Evolutionary conservation across 2,329 filamentous ascomycete genomes (phyloP).

Genomic region (Trichoderma gracile): DNA sequence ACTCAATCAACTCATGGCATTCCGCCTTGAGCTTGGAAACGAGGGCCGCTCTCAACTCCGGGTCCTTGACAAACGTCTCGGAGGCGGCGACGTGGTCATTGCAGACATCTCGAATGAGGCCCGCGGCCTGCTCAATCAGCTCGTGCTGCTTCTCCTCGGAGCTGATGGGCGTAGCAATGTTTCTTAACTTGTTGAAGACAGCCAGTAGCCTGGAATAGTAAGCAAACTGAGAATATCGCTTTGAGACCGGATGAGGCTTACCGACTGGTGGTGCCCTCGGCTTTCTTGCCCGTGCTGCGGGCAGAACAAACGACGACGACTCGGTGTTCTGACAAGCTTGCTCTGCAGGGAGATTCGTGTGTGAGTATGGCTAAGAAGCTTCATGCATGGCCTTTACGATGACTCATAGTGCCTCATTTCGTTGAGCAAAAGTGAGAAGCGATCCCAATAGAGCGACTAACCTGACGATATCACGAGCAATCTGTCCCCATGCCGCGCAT

Average conservation of each 20-base stretch:
- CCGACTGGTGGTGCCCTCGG: slow-evolving; percentile 93
- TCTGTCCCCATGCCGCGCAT: slow-evolving; percentile 33
- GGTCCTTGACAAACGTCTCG: slow-evolving; percentile 59
- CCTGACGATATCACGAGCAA: slow-evolving; percentile 48
- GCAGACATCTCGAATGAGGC: slow-evolving; percentile 78
- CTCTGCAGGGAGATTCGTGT: slow-evolving; percentile 32
- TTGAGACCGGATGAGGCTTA: slow-evolving; percentile 49
- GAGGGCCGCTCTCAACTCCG: slow-evolving; percentile 59
- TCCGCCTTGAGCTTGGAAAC: slow-evolving; percentile 70
- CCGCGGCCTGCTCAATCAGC: slow-evolving; percentile 65
- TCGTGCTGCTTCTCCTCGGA: slow-evolving; percentile 54
- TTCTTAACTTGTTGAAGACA: slow-evolving; percentile 59
- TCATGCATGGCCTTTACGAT: background rate
- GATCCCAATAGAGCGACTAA: slow-evolving; percentile 31
- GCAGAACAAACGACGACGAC: slow-evolving; percentile 96
- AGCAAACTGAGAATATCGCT: background rate
- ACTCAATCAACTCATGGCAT: slow-evolving; percentile 78
- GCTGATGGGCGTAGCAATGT: slow-evolving; percentile 54
- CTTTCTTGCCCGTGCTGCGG: slow-evolving; percentile 89
- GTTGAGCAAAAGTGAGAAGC: no score
- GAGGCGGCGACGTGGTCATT: slow-evolving; percentile 78
- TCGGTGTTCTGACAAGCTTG: slow-evolving; percentile 64
- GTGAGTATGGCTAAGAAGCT: no score
- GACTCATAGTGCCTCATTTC: no score
- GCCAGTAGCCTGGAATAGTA: slow-evolving; percentile 52